Evolutionary conservation across 345 rosid genomes (phyloP).

Genomic region (Hypericum perforatum): DNA sequence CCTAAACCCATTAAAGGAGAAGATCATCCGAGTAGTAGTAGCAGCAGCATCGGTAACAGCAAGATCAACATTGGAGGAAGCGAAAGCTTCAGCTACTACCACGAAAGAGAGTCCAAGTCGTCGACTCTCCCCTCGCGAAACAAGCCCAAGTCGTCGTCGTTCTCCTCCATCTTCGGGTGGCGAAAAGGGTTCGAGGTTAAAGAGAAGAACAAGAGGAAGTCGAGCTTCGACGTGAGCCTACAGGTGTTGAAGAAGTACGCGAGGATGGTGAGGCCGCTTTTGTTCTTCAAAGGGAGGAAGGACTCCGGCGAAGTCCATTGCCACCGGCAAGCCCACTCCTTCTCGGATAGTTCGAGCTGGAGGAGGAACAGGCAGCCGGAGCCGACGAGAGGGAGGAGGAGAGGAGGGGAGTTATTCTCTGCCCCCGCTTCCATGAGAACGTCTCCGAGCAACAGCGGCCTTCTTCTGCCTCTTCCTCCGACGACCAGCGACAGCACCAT

Average conservation of each 20-base stretch:
- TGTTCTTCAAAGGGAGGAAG: conserved; percentile 45
- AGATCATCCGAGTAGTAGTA: neutral
- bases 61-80: no score
- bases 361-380: conserved; percentile 26
- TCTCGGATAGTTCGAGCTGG: conserved; percentile 33
- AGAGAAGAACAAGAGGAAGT: conserved; percentile 37
- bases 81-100: no score
- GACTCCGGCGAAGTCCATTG: conserved; percentile 23
- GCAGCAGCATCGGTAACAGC: no score
- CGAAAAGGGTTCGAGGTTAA: conserved; percentile 35
- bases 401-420: conserved; percentile 44
- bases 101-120: no score
- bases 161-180: conserved; percentile 70
- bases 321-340: conserved; percentile 37
- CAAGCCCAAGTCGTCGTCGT: conserved; percentile 45
- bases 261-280: conserved; percentile 40
- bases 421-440: conserved; percentile 90
- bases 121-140: neutral
- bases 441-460: conserved; percentile 81
- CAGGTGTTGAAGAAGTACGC: conserved; percentile 48
- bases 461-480: conserved; percentile 33
- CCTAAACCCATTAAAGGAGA: neutral
- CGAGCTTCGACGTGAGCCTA: conserved; percentile 50
- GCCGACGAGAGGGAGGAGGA: conserved; percentile 39
- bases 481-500: conserved; percentile 64